Evolutionary conservation across 768 basidiomycete genomes (phyloP).

Genomic region (Termitomyces titanicus): DNA sequence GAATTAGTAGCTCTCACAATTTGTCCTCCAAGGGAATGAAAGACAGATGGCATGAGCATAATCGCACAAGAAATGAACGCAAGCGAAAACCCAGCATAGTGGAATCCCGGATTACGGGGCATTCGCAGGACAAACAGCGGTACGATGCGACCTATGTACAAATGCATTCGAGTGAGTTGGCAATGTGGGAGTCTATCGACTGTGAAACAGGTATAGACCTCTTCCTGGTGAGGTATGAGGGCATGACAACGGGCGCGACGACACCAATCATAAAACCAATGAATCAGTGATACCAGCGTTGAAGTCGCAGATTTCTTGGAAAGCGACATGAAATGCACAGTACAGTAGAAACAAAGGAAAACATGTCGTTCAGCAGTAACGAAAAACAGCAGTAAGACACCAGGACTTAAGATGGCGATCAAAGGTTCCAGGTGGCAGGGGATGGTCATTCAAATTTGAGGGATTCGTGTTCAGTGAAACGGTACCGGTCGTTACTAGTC

Average conservation of each 20-base stretch:
- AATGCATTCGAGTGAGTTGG: too few species aligned
- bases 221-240: slow-evolving; percentile 32
- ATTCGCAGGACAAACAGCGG: slow-evolving; percentile 38
- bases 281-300: slow-evolving; percentile 37
- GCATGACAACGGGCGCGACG: slow-evolving; percentile 25
- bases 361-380: too few species aligned
- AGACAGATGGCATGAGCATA: slow-evolving; percentile 34
- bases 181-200: too few species aligned
- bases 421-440: too few species aligned
- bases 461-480: too few species aligned
- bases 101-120: slow-evolving; percentile 37
- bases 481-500: slow-evolving; percentile 17
- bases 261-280: slow-evolving; percentile 40
- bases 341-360: too few species aligned
- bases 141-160: slow-evolving; percentile 32
- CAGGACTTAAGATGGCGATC: too few species aligned
- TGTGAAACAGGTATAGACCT: too few species aligned
- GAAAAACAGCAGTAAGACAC: too few species aligned
- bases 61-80: slow-evolving; percentile 28
- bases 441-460: too few species aligned
- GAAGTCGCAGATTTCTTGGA: slow-evolving; percentile 32
- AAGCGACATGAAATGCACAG: too few species aligned
- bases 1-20: background rate
- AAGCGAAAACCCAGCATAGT: slow-evolving; percentile 33
- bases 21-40: slow-evolving; percentile 17